phyloP scores from a whole-genome alignment of 176 grass and related monocot species.

The Oryza glumipatula region DNA sequence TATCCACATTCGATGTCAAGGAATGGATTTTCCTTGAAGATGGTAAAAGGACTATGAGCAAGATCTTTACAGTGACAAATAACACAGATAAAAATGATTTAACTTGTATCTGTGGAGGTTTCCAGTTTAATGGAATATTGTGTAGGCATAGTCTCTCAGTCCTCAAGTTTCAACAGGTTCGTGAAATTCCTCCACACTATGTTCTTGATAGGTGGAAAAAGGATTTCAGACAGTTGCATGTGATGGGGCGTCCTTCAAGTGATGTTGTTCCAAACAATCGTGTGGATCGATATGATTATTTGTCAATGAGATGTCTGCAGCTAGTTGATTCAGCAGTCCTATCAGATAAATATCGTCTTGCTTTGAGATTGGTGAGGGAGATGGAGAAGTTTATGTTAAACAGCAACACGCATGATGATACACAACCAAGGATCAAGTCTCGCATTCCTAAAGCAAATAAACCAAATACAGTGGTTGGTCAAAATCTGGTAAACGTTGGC shows the following conservation, averaged over 20 bases:
- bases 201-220: conserved; percentile 96
- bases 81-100: conserved; percentile 71
- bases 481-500: conserved; percentile 54
- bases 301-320: conserved; percentile 94
- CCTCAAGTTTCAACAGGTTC: conserved; percentile 90
- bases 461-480: conserved; percentile 48
- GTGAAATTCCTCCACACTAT: conserved; percentile 85
- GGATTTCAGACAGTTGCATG: conserved; percentile 87
- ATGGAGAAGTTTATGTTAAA: conserved; percentile 88
- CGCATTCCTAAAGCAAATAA: conserved; percentile 73
- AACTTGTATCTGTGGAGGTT: conserved; percentile 93
- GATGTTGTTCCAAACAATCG: conserved; percentile 81
- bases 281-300: conserved; percentile 91
- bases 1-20: conserved; percentile 84
- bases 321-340: conserved; percentile 85
- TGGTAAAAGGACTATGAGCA: conserved; percentile 85
- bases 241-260: conserved; percentile 60
- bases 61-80: conserved; percentile 78
- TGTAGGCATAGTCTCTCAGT: conserved; percentile 90
- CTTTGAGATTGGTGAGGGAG: conserved; percentile 87
- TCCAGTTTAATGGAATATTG: conserved; percentile 92
- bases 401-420: conserved; percentile 93
- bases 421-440: conserved; percentile 86
- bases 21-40: conserved; percentile 94
- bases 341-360: conserved; percentile 94